Percentiles rank a stretch among this genome's conserved stretches.
These are phyloP conservation scores for Chrysosporium keratinophilum DNA, from an alignment of 2,329 filamentous ascomycete species.

Conservation along the genomic window DNA sequence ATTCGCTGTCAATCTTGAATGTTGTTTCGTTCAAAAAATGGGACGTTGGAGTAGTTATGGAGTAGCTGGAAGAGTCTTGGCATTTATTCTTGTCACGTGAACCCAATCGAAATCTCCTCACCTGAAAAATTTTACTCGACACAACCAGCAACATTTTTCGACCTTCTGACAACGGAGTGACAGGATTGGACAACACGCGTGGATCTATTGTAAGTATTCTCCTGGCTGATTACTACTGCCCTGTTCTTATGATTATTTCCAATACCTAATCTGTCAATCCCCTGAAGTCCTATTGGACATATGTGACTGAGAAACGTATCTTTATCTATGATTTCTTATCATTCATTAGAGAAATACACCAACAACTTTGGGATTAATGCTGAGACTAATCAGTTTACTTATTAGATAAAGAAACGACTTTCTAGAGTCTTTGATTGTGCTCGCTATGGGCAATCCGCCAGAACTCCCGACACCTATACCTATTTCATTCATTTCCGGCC, in stretches of 20 bases:
- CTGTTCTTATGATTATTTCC: conserved; percentile 52
- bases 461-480: conserved; percentile 63
- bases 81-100: too few relatives aligned
- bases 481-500: conserved; percentile 68
- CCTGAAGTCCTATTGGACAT: conserved; percentile 46
- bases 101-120: too few relatives aligned
- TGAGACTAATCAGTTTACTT: neutral
- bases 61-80: too few relatives aligned
- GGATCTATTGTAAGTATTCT: neutral
- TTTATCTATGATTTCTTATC: conserved; percentile 13
- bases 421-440: neutral
- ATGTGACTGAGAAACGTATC: conserved; percentile 34
- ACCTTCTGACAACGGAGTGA: neutral
- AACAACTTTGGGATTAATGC: too few relatives aligned
- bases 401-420: neutral
- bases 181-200: neutral
- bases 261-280: conserved; percentile 72
- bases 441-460: conserved; percentile 28
- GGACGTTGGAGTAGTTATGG: too few relatives aligned
- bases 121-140: neutral
- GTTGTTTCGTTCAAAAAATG: too few relatives aligned
- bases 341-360: too few relatives aligned
- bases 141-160: neutral
- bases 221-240: neutral
- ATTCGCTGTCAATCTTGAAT: neutral